Conservation (phyloP, 2,329 filamentous ascomycete species). For the Colletotrichum karsti region DNA sequence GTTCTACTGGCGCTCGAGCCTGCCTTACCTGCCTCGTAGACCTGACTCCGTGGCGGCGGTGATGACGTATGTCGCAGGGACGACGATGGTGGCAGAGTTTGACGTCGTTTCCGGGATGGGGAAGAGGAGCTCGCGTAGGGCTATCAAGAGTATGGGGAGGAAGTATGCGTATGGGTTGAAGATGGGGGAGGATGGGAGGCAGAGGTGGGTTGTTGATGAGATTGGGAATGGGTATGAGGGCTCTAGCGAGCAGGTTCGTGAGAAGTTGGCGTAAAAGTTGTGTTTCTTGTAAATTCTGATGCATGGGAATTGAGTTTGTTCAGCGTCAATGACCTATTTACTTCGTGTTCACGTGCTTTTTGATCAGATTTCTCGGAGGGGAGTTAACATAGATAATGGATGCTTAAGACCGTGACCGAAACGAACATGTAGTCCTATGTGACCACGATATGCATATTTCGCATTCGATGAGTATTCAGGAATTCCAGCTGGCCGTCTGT, state of each 20-base stretch:
- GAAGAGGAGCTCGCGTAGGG: background rate
- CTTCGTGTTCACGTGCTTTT: background rate
- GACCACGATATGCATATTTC: too few species aligned
- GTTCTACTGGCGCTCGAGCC: slow-evolving; percentile 29
- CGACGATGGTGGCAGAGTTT: slow-evolving; percentile 32
- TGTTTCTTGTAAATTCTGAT: too few species aligned
- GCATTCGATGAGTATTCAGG: too few species aligned
- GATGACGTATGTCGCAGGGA: slow-evolving; percentile 35
- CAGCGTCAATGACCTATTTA: background rate
- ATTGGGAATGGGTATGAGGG: background rate
- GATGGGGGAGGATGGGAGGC: background rate
- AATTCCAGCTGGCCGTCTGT: too few species aligned
- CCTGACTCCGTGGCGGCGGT: slow-evolving; percentile 34
- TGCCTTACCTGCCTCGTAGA: slow-evolving; percentile 32
- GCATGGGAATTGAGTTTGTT: too few species aligned
- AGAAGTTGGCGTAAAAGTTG: background rate
- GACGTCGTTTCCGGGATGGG: slow-evolving; percentile 16
- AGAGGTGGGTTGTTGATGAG: slow-evolving; percentile 1
- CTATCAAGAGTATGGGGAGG: background rate
- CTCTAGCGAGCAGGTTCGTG: background rate
- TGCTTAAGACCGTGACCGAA: too few species aligned
- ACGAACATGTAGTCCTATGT: too few species aligned
- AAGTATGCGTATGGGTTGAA: background rate
- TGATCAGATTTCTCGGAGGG: too few species aligned
- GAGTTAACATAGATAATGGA: too few species aligned